Conservation (phyloP, 1,284 basidiomycete genomes). For the Leccinum ambiguum region DNA sequence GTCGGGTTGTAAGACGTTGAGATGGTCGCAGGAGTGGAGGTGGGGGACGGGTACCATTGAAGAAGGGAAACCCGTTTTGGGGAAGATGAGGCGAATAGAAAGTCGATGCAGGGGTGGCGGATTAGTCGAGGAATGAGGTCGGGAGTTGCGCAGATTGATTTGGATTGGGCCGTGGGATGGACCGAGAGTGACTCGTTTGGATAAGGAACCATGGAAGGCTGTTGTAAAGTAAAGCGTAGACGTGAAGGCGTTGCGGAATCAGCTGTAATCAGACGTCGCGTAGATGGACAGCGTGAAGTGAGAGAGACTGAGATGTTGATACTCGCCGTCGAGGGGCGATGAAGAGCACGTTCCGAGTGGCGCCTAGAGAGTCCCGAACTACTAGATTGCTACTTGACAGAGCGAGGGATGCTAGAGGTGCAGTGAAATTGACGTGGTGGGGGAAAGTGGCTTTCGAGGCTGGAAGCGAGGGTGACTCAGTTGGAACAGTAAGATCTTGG, state of each 20-base stretch:
- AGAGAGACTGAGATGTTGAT: too few species aligned
- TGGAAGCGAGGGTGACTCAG: slow-evolving; percentile 44
- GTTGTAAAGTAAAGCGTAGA: too few species aligned
- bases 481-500: slow-evolving; percentile 21
- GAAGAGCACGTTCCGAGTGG: slow-evolving; percentile 46
- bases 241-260: too few species aligned
- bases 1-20: slow-evolving; percentile 11
- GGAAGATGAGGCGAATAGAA: too few species aligned
- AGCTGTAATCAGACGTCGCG: too few species aligned
- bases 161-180: slow-evolving; percentile 20
- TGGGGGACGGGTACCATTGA: too few species aligned
- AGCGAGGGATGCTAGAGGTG: slow-evolving; percentile 28
- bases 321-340: slow-evolving; percentile 20
- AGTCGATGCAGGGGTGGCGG: slow-evolving; percentile 45
- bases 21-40: slow-evolving; percentile 32
- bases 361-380: slow-evolving; percentile 47
- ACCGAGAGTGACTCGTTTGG: slow-evolving; percentile 12
- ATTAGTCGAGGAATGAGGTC: slow-evolving; percentile 66
- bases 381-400: slow-evolving; percentile 30
- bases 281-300: too few species aligned
- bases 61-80: too few species aligned
- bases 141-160: slow-evolving; percentile 12
- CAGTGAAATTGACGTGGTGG: slow-evolving; percentile 42
- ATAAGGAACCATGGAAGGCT: slow-evolving; percentile 13
- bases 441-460: slow-evolving; percentile 52